Evolutionary conservation across 2,329 filamentous ascomycete genomes (phyloP).

Genomic region (Stachybotrys chartarum): DNA sequence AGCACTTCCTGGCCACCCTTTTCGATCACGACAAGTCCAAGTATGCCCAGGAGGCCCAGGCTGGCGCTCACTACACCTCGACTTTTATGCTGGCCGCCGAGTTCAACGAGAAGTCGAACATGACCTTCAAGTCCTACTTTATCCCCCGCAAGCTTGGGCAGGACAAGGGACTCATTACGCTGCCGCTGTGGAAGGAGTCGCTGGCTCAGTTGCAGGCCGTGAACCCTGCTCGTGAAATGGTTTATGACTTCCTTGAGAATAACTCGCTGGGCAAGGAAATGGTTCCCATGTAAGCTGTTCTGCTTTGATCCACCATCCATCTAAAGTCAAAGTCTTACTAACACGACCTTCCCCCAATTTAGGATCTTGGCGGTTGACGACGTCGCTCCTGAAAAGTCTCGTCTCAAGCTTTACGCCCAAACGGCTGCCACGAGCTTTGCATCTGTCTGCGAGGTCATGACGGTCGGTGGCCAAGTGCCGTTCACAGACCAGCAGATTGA

Average conservation of each 20-base stretch:
- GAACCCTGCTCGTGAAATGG: not conserved
- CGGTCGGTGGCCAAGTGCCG: constrained; percentile 1
- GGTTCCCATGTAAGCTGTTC: not conserved
- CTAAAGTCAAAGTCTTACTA: not conserved
- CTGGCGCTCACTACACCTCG: not conserved
- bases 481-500: not conserved
- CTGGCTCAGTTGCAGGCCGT: not conserved
- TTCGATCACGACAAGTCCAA: not conserved
- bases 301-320: not conserved
- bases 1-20: not conserved
- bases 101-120: not conserved
- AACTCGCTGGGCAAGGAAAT: not conserved
- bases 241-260: not conserved
- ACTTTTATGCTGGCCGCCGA: not conserved
- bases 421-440: constrained; percentile 1
- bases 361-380: constrained; percentile 3
- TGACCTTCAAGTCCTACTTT: constrained; percentile 1
- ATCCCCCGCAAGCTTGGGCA: not conserved
- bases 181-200: not conserved
- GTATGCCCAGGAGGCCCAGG: not conserved
- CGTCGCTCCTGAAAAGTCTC: constrained; percentile 2
- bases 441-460: constrained; percentile 2
- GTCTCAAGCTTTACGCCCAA: constrained; percentile 4
- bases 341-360: not conserved
- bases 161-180: not conserved